Conservation (phyloP, 305 asterid genomes). For the Andrographis paniculata region DNA sequence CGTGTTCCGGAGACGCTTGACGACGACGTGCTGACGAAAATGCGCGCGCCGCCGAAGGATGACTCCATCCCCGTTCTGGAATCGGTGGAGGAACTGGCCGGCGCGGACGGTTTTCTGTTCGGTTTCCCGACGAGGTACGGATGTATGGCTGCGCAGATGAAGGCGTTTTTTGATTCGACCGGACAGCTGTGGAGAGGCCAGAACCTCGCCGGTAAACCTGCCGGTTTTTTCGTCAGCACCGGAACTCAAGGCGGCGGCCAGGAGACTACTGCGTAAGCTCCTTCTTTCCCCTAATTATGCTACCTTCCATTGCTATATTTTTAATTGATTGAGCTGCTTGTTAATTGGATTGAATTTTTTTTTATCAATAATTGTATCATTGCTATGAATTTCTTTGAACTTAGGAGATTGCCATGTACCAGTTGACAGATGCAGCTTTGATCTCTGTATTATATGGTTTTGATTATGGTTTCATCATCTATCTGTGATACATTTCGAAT, state of each 20-base stretch:
- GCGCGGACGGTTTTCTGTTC: conserved; percentile 72
- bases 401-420: background rate
- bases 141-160: conserved; percentile 89
- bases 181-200: conserved; percentile 74
- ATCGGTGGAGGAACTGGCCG: conserved; percentile 39
- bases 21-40: conserved; percentile 46
- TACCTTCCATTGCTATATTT: background rate
- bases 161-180: conserved; percentile 74
- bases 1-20: conserved; percentile 74
- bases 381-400: background rate
- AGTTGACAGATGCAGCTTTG: too few relatives aligned
- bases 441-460: background rate
- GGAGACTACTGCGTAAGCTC: conserved; percentile 84
- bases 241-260: conserved; percentile 98
- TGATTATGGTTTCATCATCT: background rate
- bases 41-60: conserved; percentile 74
- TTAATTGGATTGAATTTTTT: conserved; percentile 1
- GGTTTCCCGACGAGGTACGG: conserved; percentile 89
- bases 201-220: conserved; percentile 77
- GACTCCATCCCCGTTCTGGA: conserved; percentile 57
- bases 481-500: too few relatives aligned
- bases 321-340: background rate
- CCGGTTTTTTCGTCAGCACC: conserved; percentile 78
- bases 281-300: background rate
- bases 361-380: background rate